Evolutionary conservation across 2,329 filamentous ascomycete species (phyloP).

Genomic region (Bipolaris oryzae): DNA sequence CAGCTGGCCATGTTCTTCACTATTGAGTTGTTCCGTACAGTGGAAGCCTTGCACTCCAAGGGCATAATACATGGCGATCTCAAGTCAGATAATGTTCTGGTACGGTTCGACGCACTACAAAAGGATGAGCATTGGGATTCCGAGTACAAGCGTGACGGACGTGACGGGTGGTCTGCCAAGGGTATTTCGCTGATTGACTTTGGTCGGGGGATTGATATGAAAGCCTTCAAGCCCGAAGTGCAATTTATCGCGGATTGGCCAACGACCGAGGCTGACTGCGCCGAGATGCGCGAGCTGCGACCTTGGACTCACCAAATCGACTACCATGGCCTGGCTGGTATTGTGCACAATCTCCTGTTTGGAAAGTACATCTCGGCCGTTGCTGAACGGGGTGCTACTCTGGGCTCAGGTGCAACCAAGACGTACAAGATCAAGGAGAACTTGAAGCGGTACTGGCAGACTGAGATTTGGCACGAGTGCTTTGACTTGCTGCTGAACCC

Average conservation of each 20-base stretch:
- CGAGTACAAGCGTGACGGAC: slow-evolving; percentile 75
- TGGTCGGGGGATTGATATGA: slow-evolving; percentile 92
- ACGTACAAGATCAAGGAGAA: slow-evolving; percentile 81
- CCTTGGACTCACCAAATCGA: slow-evolving; percentile 99
- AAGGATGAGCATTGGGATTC: slow-evolving; percentile 58
- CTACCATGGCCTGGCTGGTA: slow-evolving; percentile 89
- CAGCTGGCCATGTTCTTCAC: slow-evolving; percentile 92
- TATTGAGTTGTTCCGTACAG: slow-evolving; percentile 85
- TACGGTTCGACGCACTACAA: slow-evolving; percentile 71
- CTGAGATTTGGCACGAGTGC: slow-evolving; percentile 81
- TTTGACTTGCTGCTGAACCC: slow-evolving; percentile 91
- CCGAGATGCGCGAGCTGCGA: slow-evolving; percentile 90
- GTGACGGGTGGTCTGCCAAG: slow-evolving; percentile 77
- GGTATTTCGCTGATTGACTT: slow-evolving; percentile 93
- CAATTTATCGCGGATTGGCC: slow-evolving; percentile 97
- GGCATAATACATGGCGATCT: slow-evolving; percentile 89
- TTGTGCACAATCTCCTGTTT: slow-evolving; percentile 87
- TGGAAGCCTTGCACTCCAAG: slow-evolving; percentile 82
- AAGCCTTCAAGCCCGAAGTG: slow-evolving; percentile 74
- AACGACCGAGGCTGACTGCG: slow-evolving; percentile 83
- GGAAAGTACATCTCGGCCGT: slow-evolving; percentile 91
- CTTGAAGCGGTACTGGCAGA: slow-evolving; percentile 96
- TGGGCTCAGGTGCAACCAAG: slow-evolving; percentile 64
- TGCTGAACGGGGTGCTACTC: slow-evolving; percentile 55
- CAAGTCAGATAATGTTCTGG: slow-evolving; percentile 93